A percentile compares a stretch with the other conserved stretches of the same genome.
Conservation (phyloP, 192 early-diverging fungal genomes). For the Coemansia sp. region DNA sequence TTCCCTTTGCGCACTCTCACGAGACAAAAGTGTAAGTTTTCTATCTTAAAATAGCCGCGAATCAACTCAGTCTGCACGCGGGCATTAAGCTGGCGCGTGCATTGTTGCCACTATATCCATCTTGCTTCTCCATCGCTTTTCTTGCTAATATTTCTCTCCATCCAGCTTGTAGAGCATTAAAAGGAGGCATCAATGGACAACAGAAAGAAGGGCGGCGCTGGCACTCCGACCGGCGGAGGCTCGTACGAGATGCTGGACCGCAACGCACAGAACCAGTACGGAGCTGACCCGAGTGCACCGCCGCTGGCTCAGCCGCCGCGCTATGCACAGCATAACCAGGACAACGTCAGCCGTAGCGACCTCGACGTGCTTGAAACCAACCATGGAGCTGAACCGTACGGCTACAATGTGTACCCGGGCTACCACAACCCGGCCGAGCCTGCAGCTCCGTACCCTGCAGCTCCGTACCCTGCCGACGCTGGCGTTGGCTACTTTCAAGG, state of each 20-base stretch:
- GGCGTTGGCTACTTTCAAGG: conserved; percentile 51
- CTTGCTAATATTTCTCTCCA: conserved; percentile 1
- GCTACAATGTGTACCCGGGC: conserved; percentile 36
- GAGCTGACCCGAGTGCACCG: conserved; percentile 18
- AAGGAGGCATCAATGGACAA: conserved; percentile 26
- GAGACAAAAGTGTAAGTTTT: neutral
- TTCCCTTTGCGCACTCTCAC: neutral
- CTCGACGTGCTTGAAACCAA: conserved; percentile 54
- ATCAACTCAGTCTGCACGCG: neutral
- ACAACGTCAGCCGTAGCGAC: conserved; percentile 45
- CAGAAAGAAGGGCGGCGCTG: conserved; percentile 22
- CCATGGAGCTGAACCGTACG: conserved; percentile 21
- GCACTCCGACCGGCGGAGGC: conserved; percentile 22
- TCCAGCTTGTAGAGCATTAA: neutral
- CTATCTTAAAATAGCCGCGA: conserved; percentile 1
- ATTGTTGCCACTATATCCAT: neutral
- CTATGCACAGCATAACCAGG: conserved; percentile 13
- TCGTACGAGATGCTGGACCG: conserved; percentile 56
- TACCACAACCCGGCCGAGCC: conserved; percentile 16
- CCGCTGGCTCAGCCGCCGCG: conserved; percentile 24
- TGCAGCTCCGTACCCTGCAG: conserved; percentile 2
- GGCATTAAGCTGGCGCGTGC: conserved; percentile 4
- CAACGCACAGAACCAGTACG: conserved; percentile 33
- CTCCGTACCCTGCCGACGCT: conserved; percentile 13
- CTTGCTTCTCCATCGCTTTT: conserved; percentile 1